Base-by-base conservation (phyloP, 2,329 filamentous ascomycete genomes). In the Aspergillus terreus region DNA sequence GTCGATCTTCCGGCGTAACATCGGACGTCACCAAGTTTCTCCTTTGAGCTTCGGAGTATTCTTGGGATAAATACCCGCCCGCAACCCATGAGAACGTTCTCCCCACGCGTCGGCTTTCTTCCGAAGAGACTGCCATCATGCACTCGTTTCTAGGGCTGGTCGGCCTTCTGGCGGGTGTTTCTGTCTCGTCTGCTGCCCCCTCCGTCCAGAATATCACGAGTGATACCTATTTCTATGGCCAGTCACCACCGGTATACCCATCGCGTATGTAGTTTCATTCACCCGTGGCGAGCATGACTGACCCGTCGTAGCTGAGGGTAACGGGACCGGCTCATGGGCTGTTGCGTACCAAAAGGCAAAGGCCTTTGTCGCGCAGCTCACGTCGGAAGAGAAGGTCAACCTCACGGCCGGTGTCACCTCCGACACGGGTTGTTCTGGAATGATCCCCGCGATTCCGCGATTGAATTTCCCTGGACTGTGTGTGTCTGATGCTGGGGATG, bases 331-430 rank as follows among this genome's bases (percentile, higher is more conserved):
- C 5, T 55, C 61, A 7, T 74, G 72, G 71, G 63, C 65, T 23
- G 55, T 57, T 12, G 70, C 71, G 0, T 69, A 70, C 33, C 47
- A 58, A 11, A 69, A 71, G 51, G 75, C 75, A 2, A 65, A 61
- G 51, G 61, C 59, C 1, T 61, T 77, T 12, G 69, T 76, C 12
- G 63, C 65, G 0, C 64, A 72, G 38, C 59, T 77, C 45, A 74
- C 72, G 1, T 57, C 70, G 6, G 69, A 72, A 32, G 74, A 77
- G 52, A 76, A 77, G 50, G 64, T 70, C 4, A 75, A 72, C 4
- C 46, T 64, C 15, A 64, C 62, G 0, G 59, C 62, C 3, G 53
- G 61, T 69, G 32, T 71, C 2, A 47, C 40, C 11, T n/a, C 47
- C 1, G 50, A 50, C 0, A 64, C 49, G 45, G 57, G 59, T 9